Conservation (phyloP, 805 yeast genomes). For the Candida pini region DNA sequence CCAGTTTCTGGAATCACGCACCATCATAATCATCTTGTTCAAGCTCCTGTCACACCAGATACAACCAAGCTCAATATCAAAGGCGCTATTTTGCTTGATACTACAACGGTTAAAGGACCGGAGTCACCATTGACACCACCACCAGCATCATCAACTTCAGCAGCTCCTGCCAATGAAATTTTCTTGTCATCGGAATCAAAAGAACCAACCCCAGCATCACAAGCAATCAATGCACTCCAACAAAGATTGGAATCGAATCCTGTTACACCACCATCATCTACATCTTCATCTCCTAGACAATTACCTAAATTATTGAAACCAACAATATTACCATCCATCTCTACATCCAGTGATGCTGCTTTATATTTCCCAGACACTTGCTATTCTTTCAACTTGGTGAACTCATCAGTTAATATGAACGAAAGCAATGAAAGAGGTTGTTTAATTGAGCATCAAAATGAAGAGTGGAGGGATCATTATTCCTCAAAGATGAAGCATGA, state of each 20-base stretch:
- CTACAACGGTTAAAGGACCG: too few relatives aligned
- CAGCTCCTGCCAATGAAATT: conserved; percentile 3
- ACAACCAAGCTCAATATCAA: too few relatives aligned
- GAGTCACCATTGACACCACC: conserved; percentile 24
- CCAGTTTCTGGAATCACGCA: conserved; percentile 14
- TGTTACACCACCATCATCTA: conserved; percentile 25
- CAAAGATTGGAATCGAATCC: conserved; percentile 4
- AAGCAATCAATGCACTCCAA: not conserved
- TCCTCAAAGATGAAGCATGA: conserved; percentile 36
- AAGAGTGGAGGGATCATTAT: conserved; percentile 40
- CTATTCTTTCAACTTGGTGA: conserved; percentile 25
- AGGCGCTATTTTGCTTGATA: not conserved
- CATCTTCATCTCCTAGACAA: conserved; percentile 19
- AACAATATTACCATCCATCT: conserved; percentile 10
- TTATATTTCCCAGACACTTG: conserved; percentile 32
- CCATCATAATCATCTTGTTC: too few relatives aligned
- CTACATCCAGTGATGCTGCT: conserved; percentile 18
- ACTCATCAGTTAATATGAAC: conserved; percentile 16
- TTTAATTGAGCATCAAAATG: conserved; percentile 27
- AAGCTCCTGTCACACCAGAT: not conserved
- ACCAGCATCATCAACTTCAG: conserved; percentile 13
- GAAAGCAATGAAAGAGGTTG: conserved; percentile 31
- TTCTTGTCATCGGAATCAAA: not conserved
- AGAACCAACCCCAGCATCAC: not conserved
- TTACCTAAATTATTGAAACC: conserved; percentile 15